Base-by-base conservation (phyloP, 805 yeast species). In the Wickerhamiella allomyrinae region DNA sequence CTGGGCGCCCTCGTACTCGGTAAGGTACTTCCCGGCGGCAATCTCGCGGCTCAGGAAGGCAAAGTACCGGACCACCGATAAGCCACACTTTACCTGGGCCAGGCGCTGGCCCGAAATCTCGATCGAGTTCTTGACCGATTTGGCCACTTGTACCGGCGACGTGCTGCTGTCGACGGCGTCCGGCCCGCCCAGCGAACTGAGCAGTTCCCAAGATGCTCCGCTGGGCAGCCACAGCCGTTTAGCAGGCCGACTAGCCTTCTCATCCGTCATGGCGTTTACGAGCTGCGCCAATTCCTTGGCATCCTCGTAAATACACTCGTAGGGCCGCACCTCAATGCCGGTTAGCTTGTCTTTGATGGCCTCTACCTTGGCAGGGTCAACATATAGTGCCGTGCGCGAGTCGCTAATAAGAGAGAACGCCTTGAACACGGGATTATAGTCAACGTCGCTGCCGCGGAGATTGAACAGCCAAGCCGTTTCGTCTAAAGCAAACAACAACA, bases 381-480 rank as follows among this genome's bases (percentile, higher is more conserved):
- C 63, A 55, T 78, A 84, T 13, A 84, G 61, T 4, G 56, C 53
- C 2, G 76, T 71, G 3, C 41, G 37, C 19, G 42, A 37, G 2
- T 54, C 50, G 14, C 71, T 62, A 23, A 78, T 65, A 9, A 78
- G 58, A 1, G 74, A 65, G 52, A 77, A 81, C 7, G 87, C 67
- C 60, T 76, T 85, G 57, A 89, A 91, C 2, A 86, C 89, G 0
- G 97, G 96, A 54, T 79, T 79, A 57, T 71, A 89, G 4, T 77
- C 78, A 45, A 89, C 78, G 57, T 89, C 97, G 19, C 70, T 72
- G 5, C 87, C 83, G 49, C 98, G 74, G 43, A 89, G 62, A 56
- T 89, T 89, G 56, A 86, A 71, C 34, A 86, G 62, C 95, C 95
- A 87, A 7, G 94, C 91, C 47, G 86, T 74, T 51, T 87, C 95